Evolutionary conservation across 2,329 filamentous ascomycete species (phyloP), one percentile per base, ranked within the genome.

Genomic region (Ceratocystis colombiana): DNA sequence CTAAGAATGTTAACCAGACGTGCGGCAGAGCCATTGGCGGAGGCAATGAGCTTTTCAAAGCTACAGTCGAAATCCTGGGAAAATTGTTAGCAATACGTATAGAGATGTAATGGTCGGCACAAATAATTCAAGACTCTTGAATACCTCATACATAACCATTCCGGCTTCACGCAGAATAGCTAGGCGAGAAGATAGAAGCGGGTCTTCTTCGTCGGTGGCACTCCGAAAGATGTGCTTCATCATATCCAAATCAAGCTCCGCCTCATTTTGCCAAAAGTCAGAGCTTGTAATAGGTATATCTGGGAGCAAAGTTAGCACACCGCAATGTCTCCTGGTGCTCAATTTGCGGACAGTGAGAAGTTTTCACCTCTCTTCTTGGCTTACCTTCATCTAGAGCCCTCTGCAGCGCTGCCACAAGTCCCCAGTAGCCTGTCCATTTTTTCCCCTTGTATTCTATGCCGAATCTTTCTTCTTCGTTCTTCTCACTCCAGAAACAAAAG

Each of bases 341-440:
- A 4, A 41, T 41, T 41, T 41, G 37, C 37, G 10, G 37, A 15
- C 10, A 10, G 37, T 5, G 37, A 15, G 3, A 41, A 12, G 3
- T 15, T 41, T 25, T 25, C 20, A 6, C 20, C 22, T 15, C 12
- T 10, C 28, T 25, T 33, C 28, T 30, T 59, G 17, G 15, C 74
- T 67, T 59, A 77, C 88, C 88, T 79, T 96, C 92, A 64, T 97
- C 91, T 53, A 97, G 77, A 1, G 91, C 95, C 71, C 94, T 81
- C 75, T 92, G 89, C 71, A 99, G 75, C 25, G 88, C 84, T 28
- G 94, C 94, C 22, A 97, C 90, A 66, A 99, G 77, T 74, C 91
- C 96, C 87, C 89, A 96, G 75, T 99, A 99, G 2, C 94, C 94
- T 0, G 91, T 96, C 90, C 91, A 97, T 67, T 77, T 84, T 75